phyloP scores from a whole-genome alignment of 2,329 filamentous ascomycete species.

The Aspergillus costaricaensis region DNA sequence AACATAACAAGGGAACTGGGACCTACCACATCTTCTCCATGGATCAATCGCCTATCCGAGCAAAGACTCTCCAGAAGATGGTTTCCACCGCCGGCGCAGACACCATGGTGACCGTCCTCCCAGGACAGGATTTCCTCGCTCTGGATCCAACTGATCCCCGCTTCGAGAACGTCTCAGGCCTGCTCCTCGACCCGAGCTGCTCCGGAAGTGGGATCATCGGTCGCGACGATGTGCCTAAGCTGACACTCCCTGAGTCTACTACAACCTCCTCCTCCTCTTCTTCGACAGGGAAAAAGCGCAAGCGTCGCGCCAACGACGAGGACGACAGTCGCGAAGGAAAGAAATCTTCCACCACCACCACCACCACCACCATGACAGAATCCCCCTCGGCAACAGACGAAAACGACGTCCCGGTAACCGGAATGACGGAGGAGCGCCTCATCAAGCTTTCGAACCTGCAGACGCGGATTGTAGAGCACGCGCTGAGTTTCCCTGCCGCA shows the following conservation, averaged over 20 bases:
- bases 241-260: constrained; percentile 59
- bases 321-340: constrained; percentile 2
- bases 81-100: constrained; percentile 73
- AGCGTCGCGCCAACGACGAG: constrained; percentile 32
- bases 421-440: constrained; percentile 64
- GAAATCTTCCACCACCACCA: background rate
- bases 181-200: constrained; percentile 91
- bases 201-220: constrained; percentile 94
- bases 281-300: constrained; percentile 45
- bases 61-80: constrained; percentile 81
- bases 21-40: constrained; percentile 53
- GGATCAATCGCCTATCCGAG: constrained; percentile 53
- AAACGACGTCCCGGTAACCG: constrained; percentile 33
- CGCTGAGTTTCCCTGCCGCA: constrained; percentile 76
- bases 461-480: constrained; percentile 76
- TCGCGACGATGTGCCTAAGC: constrained; percentile 72
- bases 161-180: constrained; percentile 71
- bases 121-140: constrained; percentile 78
- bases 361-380: constrained; percentile 2
- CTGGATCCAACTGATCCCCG: constrained; percentile 65
- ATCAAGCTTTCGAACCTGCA: constrained; percentile 79
- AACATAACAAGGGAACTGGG: constrained; percentile 23
- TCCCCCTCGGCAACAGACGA: constrained; percentile 34
- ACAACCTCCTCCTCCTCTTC: background rate
- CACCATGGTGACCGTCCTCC: constrained; percentile 65